Evolutionary conservation across 257 asterid species (phyloP).

Genomic region (Apocynum venetum): DNA sequence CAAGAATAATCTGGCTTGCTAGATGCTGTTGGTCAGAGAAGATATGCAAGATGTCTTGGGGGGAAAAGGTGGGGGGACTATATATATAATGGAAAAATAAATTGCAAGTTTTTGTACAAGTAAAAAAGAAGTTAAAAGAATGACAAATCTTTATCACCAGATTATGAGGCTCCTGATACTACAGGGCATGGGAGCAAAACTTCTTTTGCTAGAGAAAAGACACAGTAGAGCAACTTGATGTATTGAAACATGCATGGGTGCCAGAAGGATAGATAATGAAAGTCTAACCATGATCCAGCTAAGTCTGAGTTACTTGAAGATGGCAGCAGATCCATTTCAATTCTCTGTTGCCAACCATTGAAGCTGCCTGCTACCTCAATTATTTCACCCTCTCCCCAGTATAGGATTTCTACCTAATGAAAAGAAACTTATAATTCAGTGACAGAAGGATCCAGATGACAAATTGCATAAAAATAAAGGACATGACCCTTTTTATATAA

Average conservation of each 20-base stretch:
- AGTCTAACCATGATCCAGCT: slow-evolving; percentile 39
- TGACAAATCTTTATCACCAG: not conserved
- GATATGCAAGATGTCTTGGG: no score
- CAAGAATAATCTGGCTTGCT: not conserved
- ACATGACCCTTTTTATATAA: not conserved
- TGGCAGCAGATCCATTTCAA: slow-evolving; percentile 53
- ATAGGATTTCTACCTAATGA: slow-evolving; percentile 70
- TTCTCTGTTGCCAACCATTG: slow-evolving; percentile 82
- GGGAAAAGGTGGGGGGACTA: not conserved
- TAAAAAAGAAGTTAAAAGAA: not conserved
- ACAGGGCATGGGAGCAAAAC: not conserved
- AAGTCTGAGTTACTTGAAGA: slow-evolving; percentile 34
- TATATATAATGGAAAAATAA: not conserved
- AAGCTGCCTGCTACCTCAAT: slow-evolving; percentile 93
- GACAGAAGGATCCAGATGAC: slow-evolving; percentile 16
- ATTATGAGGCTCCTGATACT: not conserved
- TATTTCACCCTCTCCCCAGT: slow-evolving; percentile 57
- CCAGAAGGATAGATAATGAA: not conserved
- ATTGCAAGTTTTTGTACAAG: not conserved
- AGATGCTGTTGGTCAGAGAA: not conserved
- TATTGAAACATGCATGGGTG: slow-evolving; percentile 7
- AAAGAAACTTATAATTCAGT: slow-evolving; percentile 25
- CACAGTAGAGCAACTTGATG: not conserved
- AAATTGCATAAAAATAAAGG: not conserved
- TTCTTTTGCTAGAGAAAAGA: not conserved